Percentiles rank a stretch among this genome's conserved stretches.
Evolutionary conservation across 208 protist genomes (phyloP).

Genomic region (Crithidia expoeki): DNA sequence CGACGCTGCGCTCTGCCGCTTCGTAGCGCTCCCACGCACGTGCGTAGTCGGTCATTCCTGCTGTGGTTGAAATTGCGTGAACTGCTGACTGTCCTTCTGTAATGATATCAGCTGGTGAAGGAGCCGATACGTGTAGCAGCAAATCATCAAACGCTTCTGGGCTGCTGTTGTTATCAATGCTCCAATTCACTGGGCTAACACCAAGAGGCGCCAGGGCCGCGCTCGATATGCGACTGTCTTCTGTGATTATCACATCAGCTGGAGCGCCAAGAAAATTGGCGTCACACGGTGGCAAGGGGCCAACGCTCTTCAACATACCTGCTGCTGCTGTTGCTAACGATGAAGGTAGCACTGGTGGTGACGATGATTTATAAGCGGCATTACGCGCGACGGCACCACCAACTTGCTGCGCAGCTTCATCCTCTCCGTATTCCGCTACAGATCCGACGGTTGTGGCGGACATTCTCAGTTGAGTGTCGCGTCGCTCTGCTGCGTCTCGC

Average conservation of each 20-base stretch:
- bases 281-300: constrained; percentile 32
- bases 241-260: constrained; percentile 5
- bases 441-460: too few relatives aligned
- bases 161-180: background rate
- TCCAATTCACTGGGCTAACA: background rate
- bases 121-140: background rate
- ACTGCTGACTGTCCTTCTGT: too few relatives aligned
- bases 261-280: constrained; percentile 23
- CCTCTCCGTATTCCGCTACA: too few relatives aligned
- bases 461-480: background rate
- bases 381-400: too few relatives aligned
- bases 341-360: background rate
- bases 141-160: background rate
- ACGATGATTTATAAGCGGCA: too few relatives aligned
- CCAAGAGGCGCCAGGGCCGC: background rate
- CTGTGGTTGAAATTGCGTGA: background rate
- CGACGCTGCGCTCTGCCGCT: constrained; percentile 12
- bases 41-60: constrained; percentile 20
- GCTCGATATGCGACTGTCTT: background rate
- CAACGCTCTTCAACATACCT: background rate
- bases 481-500: constrained; percentile 1
- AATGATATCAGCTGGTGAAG: too few relatives aligned
- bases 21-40: constrained; percentile 21
- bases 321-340: background rate
- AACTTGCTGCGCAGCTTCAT: too few relatives aligned